A percentile compares a stretch with the other conserved stretches of the same genome.
phyloP scores from a whole-genome alignment of 192 early-diverging fungal genomes.

The Coemansia sp. region DNA sequence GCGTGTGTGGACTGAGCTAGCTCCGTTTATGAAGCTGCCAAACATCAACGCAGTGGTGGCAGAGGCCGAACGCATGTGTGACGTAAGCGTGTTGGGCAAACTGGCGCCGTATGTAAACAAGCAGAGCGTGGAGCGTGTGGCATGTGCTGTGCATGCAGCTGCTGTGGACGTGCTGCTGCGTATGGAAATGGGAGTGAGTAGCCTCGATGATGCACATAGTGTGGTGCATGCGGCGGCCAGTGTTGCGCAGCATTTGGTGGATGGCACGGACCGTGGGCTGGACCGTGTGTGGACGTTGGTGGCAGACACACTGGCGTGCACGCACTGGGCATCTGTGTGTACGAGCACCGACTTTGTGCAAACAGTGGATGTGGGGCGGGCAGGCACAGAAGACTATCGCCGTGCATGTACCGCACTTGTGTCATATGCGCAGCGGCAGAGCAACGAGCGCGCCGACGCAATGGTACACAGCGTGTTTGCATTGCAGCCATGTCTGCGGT shows the following conservation, averaged over 20 bases:
- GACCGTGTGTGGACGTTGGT: slow-evolving; percentile 9
- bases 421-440: not conserved
- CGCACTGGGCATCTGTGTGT: slow-evolving; percentile 10
- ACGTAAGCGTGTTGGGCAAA: not conserved
- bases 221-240: slow-evolving; percentile 10
- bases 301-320: slow-evolving; percentile 15
- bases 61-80: not conserved
- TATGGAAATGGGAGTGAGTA: not conserved
- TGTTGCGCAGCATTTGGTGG: slow-evolving; percentile 17
- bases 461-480: slow-evolving; percentile 16
- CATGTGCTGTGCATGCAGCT: not conserved
- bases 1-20: not conserved
- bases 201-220: not conserved
- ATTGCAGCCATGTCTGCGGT: slow-evolving; percentile 21
- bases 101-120: slow-evolving; percentile 1
- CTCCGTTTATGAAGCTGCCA: not conserved
- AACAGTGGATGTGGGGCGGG: slow-evolving; percentile 15
- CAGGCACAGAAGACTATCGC: slow-evolving; percentile 16
- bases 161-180: not conserved
- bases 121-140: not conserved
- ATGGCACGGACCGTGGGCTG: slow-evolving; percentile 3
- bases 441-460: not conserved
- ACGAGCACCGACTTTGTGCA: no score
- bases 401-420: not conserved
- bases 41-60: not conserved